Evolutionary conservation across 306 rosid genomes (phyloP).

Genomic region (Potentilla sterilis): DNA sequence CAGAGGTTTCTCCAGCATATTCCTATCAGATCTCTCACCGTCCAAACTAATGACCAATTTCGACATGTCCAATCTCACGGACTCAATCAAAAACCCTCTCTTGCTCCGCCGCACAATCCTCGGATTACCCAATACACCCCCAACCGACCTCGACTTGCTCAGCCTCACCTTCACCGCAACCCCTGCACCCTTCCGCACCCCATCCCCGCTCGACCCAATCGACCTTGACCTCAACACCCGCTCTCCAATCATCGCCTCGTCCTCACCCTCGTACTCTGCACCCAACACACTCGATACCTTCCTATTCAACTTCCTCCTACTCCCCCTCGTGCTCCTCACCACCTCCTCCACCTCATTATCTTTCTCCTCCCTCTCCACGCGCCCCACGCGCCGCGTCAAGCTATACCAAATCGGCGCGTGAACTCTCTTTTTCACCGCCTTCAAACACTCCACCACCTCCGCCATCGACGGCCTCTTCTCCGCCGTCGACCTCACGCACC

Average conservation of each 20-base stretch:
- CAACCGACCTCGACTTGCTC: slow-evolving; percentile 68
- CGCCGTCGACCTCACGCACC: slow-evolving; percentile 66
- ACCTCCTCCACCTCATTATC: slow-evolving; percentile 34
- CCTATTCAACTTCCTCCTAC: slow-evolving; percentile 44
- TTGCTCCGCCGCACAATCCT: neutral
- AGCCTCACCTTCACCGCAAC: slow-evolving; percentile 37
- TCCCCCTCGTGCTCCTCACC: slow-evolving; percentile 20
- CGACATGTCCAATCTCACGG: slow-evolving; percentile 30
- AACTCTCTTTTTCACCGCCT: slow-evolving; percentile 28
- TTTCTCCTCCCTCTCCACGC: slow-evolving; percentile 29
- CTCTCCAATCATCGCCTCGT: neutral
- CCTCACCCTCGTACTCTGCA: slow-evolving; percentile 32
- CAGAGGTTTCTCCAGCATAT: slow-evolving; percentile 47
- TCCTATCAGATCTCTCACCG: slow-evolving; percentile 29
- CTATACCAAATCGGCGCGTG: slow-evolving; percentile 44
- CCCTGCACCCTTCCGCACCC: slow-evolving; percentile 30
- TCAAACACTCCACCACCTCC: slow-evolving; percentile 69
- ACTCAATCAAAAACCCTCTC: slow-evolving; percentile 30
- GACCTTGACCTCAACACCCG: slow-evolving; percentile 53
- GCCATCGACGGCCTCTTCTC: slow-evolving; percentile 73
- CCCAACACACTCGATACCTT: slow-evolving; percentile 57
- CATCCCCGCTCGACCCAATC: slow-evolving; percentile 36
- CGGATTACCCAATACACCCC: slow-evolving; percentile 33
- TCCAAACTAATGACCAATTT: slow-evolving; percentile 42
- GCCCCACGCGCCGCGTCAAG: slow-evolving; percentile 43